Base-by-base conservation (phyloP, 2,329 filamentous ascomycete genomes). In the Fusarium chlamydosporum region DNA sequence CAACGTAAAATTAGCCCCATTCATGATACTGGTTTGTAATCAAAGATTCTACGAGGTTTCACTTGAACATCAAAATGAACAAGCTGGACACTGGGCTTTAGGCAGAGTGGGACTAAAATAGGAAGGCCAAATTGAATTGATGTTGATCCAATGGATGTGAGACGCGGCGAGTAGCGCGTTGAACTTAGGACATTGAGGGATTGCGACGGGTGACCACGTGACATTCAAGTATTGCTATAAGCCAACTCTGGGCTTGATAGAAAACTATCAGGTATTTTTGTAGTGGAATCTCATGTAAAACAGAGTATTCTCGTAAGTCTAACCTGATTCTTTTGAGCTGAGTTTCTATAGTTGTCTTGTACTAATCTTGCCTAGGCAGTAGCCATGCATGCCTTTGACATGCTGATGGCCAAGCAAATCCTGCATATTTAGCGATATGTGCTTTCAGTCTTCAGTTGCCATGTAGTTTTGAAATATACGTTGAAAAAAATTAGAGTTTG, bases 171-270 rank as follows among this genome's bases (percentile, higher is more conserved):
- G 31, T 23, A 29, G 34, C 64, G 50, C 51, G 60, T 65, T 38
- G 37, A 51, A 43, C 13, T 13, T 26, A 40, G 16, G 20, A 33
- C 15, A 42, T 27, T 41, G 20, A 13, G 41, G 11, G 31, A 37
- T 61, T 47, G 33, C 53, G 57, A 67, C 67, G 52, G 70, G 67
- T 64, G 33, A 38, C 43, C 70, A 72, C 70, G 70, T 72, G 70
- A 72, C 31, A 16, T 11, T 18, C n/a, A 13, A 13, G 16, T 9
- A 4, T 31, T 11, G 42, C 10, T 26, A 15, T n/a, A 53, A 13
- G 37, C 11, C 16, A 50, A 20, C 47, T 12, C 23, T 10, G 6
- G 1, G 27, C 20, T 6, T 10, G 13, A 8, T 16, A 7, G 23
- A 18, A 15, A 27, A 16, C 15, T n/a, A 11, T 12, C 4, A 27